phyloP scores from a whole-genome alignment of 768 basidiomycete species.

The Leccinum subgranulosum region DNA sequence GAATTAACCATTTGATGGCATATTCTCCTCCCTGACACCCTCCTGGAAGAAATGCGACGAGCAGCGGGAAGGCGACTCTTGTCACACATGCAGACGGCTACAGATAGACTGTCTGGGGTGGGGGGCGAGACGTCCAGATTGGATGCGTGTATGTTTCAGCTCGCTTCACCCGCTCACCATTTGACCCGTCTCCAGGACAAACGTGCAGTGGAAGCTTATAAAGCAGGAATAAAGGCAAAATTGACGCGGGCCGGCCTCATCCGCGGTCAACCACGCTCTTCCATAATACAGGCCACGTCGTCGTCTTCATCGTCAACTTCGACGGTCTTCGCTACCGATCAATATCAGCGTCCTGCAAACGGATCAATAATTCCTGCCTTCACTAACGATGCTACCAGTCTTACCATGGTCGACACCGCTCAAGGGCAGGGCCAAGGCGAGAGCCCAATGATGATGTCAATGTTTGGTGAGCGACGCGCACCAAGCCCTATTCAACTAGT shows the following conservation, averaged over 20 bases:
- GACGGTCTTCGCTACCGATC: conserved; percentile 34
- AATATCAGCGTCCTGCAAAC: conserved; percentile 23
- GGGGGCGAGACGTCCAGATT: conserved; percentile 82
- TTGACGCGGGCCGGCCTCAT: conserved; percentile 75
- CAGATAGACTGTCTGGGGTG: conserved; percentile 83
- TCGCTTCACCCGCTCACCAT: conserved; percentile 6
- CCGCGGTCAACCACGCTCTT: conserved; percentile 74
- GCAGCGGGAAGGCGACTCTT: conserved; percentile 75
- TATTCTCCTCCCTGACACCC: conserved; percentile 3
- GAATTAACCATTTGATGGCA: background rate
- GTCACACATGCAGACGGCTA: conserved; percentile 76
- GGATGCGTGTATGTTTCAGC: conserved; percentile 68
- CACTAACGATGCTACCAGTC: conserved; percentile 20
- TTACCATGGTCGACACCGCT: conserved; percentile 21
- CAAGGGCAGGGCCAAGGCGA: conserved; percentile 17
- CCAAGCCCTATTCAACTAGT: background rate
- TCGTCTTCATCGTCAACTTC: conserved; percentile 24
- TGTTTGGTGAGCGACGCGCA: conserved; percentile 25
- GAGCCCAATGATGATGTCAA: conserved; percentile 25
- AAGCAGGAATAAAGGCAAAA: conserved; percentile 80
- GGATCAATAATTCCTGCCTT: conserved; percentile 20
- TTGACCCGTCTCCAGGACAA: conserved; percentile 58
- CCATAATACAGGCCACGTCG: conserved; percentile 39
- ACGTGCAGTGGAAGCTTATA: conserved; percentile 76
- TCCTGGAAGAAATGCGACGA: conserved; percentile 80